These are phyloP conservation scores for Cymodocea nodosa DNA, from an alignment of 116 monocot genomes.

Conservation along the genomic window DNA sequence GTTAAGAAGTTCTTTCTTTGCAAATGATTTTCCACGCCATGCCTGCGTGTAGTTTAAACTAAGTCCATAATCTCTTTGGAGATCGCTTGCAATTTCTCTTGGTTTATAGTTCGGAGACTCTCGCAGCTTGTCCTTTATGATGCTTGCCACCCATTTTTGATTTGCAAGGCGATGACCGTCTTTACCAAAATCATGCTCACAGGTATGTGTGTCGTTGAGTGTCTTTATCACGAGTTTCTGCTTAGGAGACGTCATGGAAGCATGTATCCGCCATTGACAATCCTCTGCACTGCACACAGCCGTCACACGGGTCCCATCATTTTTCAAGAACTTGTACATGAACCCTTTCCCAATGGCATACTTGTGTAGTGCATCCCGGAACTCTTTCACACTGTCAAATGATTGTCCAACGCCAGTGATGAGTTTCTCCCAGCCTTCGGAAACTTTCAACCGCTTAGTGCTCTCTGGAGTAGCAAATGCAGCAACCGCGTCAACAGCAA, in stretches of 20 bases:
- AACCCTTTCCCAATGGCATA: conserved; percentile 75
- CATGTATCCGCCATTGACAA: conserved; percentile 76
- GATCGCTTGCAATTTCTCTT: conserved; percentile 59
- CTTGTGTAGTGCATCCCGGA: conserved; percentile 70
- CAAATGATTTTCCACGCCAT: conserved; percentile 63
- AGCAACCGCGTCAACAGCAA: not conserved
- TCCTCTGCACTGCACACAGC: conserved; percentile 54
- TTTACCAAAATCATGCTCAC: conserved; percentile 26
- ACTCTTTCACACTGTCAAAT: conserved; percentile 42
- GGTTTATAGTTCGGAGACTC: conserved; percentile 59
- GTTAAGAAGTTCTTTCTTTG: conserved; percentile 56
- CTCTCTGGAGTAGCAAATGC: conserved; percentile 11
- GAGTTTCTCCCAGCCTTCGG: conserved; percentile 37
- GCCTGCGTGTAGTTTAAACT: conserved; percentile 65
- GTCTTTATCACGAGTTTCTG: conserved; percentile 61
- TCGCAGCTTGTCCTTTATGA: conserved; percentile 69
- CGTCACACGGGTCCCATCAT: conserved; percentile 59
- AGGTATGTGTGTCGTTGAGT: conserved; percentile 40
- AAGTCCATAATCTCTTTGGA: conserved; percentile 67
- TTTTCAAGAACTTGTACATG: conserved; percentile 62
- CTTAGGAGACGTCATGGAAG: conserved; percentile 33
- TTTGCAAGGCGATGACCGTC: conserved; percentile 35
- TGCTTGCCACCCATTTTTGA: conserved; percentile 59
- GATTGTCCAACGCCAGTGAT: conserved; percentile 72
- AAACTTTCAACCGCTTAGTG: conserved; percentile 21